Evolutionary conservation across 495 filamentous ascomycete species (phyloP).

Genomic region (Penicillium lividum): DNA sequence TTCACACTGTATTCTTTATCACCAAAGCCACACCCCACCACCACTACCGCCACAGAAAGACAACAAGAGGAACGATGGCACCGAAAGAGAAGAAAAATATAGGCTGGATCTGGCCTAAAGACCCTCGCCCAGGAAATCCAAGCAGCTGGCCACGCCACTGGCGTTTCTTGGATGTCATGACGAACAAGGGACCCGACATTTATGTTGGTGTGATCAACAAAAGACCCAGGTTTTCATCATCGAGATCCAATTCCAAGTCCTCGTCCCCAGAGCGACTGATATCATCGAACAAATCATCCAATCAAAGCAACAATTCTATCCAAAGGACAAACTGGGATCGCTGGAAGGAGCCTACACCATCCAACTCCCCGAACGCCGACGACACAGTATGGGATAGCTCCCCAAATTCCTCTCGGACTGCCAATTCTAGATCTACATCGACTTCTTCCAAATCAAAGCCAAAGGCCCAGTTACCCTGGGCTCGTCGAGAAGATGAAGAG

Average conservation of each 20-base stretch:
- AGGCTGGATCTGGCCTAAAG: conserved; percentile 45
- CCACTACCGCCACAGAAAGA: background rate
- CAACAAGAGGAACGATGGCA: background rate
- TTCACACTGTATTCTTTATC: background rate
- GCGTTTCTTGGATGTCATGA: conserved; percentile 41
- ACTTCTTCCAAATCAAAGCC: conserved; percentile 4
- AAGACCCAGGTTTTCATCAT: background rate
- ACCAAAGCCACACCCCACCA: background rate
- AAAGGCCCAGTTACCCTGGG: conserved; percentile 19
- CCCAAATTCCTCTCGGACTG: background rate
- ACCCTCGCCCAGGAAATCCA: conserved; percentile 39
- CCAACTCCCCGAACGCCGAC: background rate
- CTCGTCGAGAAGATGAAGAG: conserved; percentile 12
- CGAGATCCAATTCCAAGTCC: background rate
- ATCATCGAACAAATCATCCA: background rate
- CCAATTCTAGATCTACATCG: background rate
- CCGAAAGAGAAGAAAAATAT: background rate
- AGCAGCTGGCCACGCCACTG: conserved; percentile 33
- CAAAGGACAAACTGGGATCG: conserved; percentile 24
- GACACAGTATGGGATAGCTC: too few species aligned
- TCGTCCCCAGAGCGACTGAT: background rate
- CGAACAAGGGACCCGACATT: conserved; percentile 45
- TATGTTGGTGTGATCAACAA: conserved; percentile 32
- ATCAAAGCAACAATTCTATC: background rate
- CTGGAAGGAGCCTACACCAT: conserved; percentile 14